Evolutionary conservation across 805 yeast genomes (phyloP), one percentile per base, ranked within the genome.

Genomic region (Kuraishia ogatae): DNA sequence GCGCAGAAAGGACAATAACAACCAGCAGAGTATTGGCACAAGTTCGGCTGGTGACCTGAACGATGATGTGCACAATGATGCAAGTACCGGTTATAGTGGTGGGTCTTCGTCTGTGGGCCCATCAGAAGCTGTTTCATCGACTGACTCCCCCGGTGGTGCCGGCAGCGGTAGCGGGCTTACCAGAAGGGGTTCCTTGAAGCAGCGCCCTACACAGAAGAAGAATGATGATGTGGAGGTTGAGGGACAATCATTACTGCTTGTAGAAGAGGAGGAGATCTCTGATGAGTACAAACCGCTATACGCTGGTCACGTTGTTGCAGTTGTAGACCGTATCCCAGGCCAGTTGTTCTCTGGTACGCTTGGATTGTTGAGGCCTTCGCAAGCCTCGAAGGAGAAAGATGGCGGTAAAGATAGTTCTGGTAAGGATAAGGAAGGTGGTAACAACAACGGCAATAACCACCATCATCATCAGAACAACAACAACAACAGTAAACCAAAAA

Each of bases 171-270:
- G 67, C 26, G 66, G 65, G 13, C 67, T 83, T 26, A 83, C 82
- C 58, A 84, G 99, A 74, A 83, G 87, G 64, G 97, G 97, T 19
- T 90, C 97, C 1, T 77, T 94, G 61, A 89, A 90, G 62, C 97
- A 92, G 70, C 82, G 99, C 64, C 97, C 99, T 39, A 88, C 96
- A 17, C 96, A 92, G 78, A 94, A 94, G 79, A 94, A 94, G 72
- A 92, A 91, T 65, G 99, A 94, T 68, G 99, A 94, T 66, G 97
- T 94, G 23, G 99, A 94, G 72, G 99, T 94, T 48, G 99, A 94
- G 71, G 99, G 99, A 50, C 99, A 94, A 71, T 87, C 96, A 1
- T 76, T 94, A 59, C 74, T 94, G 50, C 75, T 94, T 54, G 94
- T 87, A 17, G 99, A 94, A 70, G 99, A 94, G 66, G 97, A 93